Evolutionary conservation across 345 rosid genomes (phyloP), one percentile per base, ranked within the genome.

Genomic region (Brassica cretica): DNA sequence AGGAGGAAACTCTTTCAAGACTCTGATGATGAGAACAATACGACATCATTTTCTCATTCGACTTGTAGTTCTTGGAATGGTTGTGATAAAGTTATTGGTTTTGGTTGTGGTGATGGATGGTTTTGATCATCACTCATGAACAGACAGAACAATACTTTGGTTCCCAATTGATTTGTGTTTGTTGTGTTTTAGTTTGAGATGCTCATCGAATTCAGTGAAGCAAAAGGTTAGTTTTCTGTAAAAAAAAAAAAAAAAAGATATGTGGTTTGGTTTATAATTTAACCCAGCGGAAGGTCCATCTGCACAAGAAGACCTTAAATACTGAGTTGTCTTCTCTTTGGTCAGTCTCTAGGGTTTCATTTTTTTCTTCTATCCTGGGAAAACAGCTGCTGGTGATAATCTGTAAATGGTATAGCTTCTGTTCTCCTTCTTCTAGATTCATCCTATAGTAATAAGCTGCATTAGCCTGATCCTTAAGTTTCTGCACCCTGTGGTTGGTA

Each of bases 1-100:
- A 81, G 71, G 10, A 64, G 79, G 55, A 74, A 70, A 56, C 82
- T 74, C n/a, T 74, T 80, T 32, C 67, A 69, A 10, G 75, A 69
- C 11, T 19, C 71, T 8, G 78, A 62, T 41, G 49, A 39, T 65
- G 61, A 65, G 56, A 51, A 60, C 15, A 2, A 55, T 7, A 9
- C 24, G 41, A 6, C 62, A 64, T 41, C 33, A 16, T 10, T 61
- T 9, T 68, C 35, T 67, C 33, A 16, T 61, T 66, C 74, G 0
- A 61, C 75, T 14, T 63, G 75, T 35, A 49, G 61, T 62, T 79
- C 82, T 39, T 79, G 79, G n/a, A 74, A 74, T 35, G 74, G 30
- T 27, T 27, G 30, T 35, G 60, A 51, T 29, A 46, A 61, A 49
- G 67, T 55, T 49, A 35, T 69, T 21, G 46, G 15, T 74, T 69